phyloP scores from a whole-genome alignment of 148 eudicot genomes.

The Drosera capensis region DNA sequence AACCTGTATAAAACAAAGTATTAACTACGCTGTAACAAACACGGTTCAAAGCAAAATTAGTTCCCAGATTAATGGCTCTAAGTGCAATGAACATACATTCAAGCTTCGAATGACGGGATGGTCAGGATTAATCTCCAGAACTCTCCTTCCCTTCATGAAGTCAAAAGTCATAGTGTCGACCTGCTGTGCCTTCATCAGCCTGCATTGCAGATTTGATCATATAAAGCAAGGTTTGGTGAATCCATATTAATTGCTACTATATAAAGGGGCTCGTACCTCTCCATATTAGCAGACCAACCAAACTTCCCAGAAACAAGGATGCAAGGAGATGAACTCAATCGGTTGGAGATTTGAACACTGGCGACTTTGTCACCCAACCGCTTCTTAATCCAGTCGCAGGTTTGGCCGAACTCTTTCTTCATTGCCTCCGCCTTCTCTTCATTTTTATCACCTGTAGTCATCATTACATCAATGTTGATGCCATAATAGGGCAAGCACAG shows the following conservation, averaged over 20 bases:
- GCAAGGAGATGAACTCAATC: constrained; percentile 89
- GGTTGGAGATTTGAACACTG: constrained; percentile 77
- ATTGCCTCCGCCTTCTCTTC: constrained; percentile 62
- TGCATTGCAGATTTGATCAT: constrained; percentile 12
- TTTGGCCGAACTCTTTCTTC: constrained; percentile 67
- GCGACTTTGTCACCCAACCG: constrained; percentile 84
- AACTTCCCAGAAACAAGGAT: constrained; percentile 83
- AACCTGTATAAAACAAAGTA: constrained; percentile 23
- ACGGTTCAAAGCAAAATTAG: too few relatives aligned
- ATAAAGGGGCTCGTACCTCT: constrained; percentile 41
- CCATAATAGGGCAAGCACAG: not conserved
- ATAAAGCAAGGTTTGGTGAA: too few relatives aligned
- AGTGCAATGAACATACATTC: constrained; percentile 38
- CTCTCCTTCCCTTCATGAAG: constrained; percentile 81
- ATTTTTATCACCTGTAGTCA: constrained; percentile 55
- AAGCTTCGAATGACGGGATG: constrained; percentile 69
- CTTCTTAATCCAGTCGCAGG: constrained; percentile 94
- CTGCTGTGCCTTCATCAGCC: constrained; percentile 84
- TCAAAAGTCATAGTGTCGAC: constrained; percentile 46
- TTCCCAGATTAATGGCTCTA: not conserved
- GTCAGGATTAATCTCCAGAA: constrained; percentile 77
- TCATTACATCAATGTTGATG: not conserved
- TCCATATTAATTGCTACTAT: too few relatives aligned
- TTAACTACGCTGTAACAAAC: too few relatives aligned
- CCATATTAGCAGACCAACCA: constrained; percentile 99